phyloP scores from a whole-genome alignment of 495 filamentous ascomycete genomes.

The Viridothelium virens region DNA sequence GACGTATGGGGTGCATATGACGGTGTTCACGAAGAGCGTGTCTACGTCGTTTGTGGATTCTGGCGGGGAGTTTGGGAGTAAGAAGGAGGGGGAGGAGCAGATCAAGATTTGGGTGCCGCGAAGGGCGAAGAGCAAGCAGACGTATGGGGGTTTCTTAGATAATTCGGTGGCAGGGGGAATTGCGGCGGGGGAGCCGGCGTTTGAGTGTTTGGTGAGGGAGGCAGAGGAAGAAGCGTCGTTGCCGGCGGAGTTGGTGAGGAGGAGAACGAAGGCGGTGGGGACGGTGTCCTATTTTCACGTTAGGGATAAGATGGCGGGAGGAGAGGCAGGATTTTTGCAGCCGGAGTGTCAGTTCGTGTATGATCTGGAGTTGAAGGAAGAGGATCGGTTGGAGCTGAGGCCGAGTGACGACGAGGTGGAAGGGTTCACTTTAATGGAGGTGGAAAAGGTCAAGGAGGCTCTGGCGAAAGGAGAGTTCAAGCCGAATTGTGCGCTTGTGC shows the following conservation, averaged over 20 bases:
- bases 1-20: slow-evolving; percentile 88
- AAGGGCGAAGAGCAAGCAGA: slow-evolving; percentile 66
- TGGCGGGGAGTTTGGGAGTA: slow-evolving; percentile 17
- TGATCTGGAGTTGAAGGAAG: slow-evolving; percentile 68
- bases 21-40: slow-evolving; percentile 50
- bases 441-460: slow-evolving; percentile 65
- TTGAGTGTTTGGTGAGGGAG: slow-evolving; percentile 79
- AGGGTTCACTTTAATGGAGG: slow-evolving; percentile 66
- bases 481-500: slow-evolving; percentile 78
- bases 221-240: slow-evolving; percentile 84
- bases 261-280: slow-evolving; percentile 50
- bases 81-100: slow-evolving; percentile 41
- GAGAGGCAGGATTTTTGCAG: slow-evolving; percentile 79
- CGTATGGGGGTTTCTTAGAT: slow-evolving; percentile 81
- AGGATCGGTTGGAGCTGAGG: slow-evolving; percentile 51
- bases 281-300: slow-evolving; percentile 80
- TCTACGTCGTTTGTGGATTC: no score
- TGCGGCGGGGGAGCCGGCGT: slow-evolving; percentile 63
- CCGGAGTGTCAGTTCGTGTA: slow-evolving; percentile 90
- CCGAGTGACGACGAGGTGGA: slow-evolving; percentile 86
- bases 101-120: slow-evolving; percentile 80
- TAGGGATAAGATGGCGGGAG: slow-evolving; percentile 67
- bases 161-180: slow-evolving; percentile 93
- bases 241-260: slow-evolving; percentile 58
- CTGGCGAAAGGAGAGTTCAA: slow-evolving; percentile 74